Percentiles rank a stretch among this genome's conserved stretches.
phyloP scores from a whole-genome alignment of 129 eudicot species.

The Apium graveolens region DNA sequence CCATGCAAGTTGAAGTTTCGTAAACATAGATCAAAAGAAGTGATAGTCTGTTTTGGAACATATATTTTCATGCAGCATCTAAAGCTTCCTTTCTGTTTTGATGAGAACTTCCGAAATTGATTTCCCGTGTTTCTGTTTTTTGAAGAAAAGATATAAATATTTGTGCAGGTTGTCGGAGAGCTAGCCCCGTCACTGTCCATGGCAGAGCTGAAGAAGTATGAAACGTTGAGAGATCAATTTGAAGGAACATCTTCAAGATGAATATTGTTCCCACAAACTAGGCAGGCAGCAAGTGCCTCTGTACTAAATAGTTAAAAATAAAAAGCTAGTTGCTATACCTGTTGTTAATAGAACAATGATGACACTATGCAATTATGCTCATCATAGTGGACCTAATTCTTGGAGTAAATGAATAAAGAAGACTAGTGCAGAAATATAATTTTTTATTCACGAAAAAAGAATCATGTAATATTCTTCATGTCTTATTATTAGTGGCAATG shows the following conservation, averaged over 20 bases:
- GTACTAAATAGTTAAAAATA: background rate
- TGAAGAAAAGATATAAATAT: background rate
- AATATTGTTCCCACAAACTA: background rate
- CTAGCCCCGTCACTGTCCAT: slow-evolving; percentile 51
- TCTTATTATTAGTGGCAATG: background rate
- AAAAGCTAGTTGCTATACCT: background rate
- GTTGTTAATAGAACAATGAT: background rate
- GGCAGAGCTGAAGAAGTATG: slow-evolving; percentile 53
- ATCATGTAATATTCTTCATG: background rate
- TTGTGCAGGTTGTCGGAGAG: slow-evolving; percentile 48
- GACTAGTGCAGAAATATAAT: background rate
- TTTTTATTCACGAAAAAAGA: background rate
- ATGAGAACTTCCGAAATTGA: background rate
- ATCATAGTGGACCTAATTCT: background rate
- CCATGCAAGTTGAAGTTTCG: background rate
- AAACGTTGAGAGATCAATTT: slow-evolving; percentile 47
- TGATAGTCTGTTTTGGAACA: background rate
- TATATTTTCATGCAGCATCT: background rate
- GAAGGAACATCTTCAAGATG: slow-evolving; percentile 38
- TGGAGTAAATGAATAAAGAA: background rate
- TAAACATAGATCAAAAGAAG: background rate
- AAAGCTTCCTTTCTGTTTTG: background rate
- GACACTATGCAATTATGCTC: background rate
- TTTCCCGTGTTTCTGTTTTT: background rate
- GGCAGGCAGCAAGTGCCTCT: background rate